A percentile compares a stretch with the other conserved stretches of the same genome.
phyloP scores from a whole-genome alignment of 225 moss, liverwort and hornwort genomes.

The Anthoceros angustus region DNA sequence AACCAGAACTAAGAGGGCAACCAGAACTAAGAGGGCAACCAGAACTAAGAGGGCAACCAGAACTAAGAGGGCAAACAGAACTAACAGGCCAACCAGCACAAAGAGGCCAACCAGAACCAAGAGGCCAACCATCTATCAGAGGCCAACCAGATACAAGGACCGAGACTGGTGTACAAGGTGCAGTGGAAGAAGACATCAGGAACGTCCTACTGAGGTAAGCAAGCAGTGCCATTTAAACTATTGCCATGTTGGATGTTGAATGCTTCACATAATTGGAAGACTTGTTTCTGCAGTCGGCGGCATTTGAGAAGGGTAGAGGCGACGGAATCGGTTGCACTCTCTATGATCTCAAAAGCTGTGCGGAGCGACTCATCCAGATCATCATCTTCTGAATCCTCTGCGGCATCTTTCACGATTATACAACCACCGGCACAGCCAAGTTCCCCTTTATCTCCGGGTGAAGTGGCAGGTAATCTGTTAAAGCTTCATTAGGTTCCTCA shows the following conservation, averaged over 20 bases:
- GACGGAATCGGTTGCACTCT: background rate
- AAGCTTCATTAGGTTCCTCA: background rate
- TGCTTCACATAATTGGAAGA: background rate
- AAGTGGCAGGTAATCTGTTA: background rate
- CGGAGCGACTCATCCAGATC: background rate
- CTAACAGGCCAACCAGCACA: no score
- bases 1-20: no score
- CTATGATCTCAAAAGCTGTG: background rate
- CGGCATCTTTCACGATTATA: background rate
- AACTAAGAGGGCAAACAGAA: no score
- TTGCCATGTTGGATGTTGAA: background rate
- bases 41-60: no score
- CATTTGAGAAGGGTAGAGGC: background rate
- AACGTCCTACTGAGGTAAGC: no score
- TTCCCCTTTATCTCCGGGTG: background rate
- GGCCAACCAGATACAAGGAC: no score
- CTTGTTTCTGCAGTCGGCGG: background rate
- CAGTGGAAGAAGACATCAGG: no score
- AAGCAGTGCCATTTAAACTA: no score
- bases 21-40: no score
- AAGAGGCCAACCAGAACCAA: no score
- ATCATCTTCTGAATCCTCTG: background rate
- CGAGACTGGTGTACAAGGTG: no score
- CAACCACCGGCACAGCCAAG: background rate
- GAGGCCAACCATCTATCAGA: no score